Evolutionary conservation across 768 basidiomycete genomes (phyloP), one percentile per base, ranked within the genome.

Genomic region (Russula lepida): DNA sequence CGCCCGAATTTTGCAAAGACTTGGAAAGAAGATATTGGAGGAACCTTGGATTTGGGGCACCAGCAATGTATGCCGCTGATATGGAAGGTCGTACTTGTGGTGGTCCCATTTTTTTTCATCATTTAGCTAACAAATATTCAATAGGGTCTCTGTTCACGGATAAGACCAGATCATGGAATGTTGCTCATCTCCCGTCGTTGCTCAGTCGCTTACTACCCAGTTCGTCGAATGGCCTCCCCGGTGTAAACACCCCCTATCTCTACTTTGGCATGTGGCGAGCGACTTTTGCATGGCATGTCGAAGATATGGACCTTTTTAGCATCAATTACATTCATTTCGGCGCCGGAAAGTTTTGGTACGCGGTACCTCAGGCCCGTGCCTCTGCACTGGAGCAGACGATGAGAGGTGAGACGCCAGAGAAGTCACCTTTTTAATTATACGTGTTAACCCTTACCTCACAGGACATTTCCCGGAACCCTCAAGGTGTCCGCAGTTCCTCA

Each of bases 191-290:
- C 12, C 87, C 87, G 32, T 97, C 95, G 41, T 80, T 92, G 2
- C 81, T 99, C 25, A 85, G 87, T 11, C 85, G 93, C 4, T 76
- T 97, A 28, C 75, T 92, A 0, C 89, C 89, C 0, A 70, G 81
- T 13, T 78, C 84, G 7, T 75, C 78, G 41, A 81, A 86, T 55
- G 82, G 86, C 43, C 76, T 99, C 28, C 95, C 95, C 0, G 97
- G 97, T 9, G 97, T 99, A 51, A 98, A 98, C 69, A 88, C 93
- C 3, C 95, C 95, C 0, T 98, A 98, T 71, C 81, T 98, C 2
- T 98, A 98, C 73, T 98, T 95, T 71, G 97, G 97, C 65, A 98
- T 98, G 95, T 99, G 97, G 97, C 80, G 94, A 54, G 95, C 95
- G 25, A 93, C 93, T 0, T 98, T 98, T 73, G 92, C 94, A 0